A percentile compares a stretch with the other conserved stretches of the same genome.
phyloP scores from a whole-genome alignment of 2,329 filamentous ascomycete species.

The Fusarium zealandicum region DNA sequence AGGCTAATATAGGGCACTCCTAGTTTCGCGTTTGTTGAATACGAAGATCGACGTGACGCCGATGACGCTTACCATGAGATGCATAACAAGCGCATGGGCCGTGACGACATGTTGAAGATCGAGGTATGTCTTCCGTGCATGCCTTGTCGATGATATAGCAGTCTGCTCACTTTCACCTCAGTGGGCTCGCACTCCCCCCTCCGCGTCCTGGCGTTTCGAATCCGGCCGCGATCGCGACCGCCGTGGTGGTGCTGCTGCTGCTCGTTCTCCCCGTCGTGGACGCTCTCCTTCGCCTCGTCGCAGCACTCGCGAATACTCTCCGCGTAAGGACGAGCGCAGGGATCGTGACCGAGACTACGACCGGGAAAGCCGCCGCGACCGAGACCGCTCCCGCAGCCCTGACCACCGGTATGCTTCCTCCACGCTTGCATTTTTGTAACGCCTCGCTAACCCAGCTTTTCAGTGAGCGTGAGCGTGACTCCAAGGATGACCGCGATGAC shows the following conservation, averaged over 20 bases:
- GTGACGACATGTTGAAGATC: slow-evolving; percentile 96
- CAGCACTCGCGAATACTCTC: slow-evolving; percentile 80
- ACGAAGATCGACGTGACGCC: slow-evolving; percentile 96
- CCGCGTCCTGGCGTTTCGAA: slow-evolving; percentile 98
- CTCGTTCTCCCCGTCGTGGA: slow-evolving; percentile 70
- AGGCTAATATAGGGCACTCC: slow-evolving; percentile 16
- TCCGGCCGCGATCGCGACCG: slow-evolving; percentile 81
- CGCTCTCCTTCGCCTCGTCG: slow-evolving; percentile 82
- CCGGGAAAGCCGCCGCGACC: slow-evolving; percentile 76
- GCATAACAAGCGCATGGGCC: slow-evolving; percentile 98
- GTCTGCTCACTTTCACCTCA: slow-evolving; percentile 48
- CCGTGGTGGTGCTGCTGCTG: slow-evolving; percentile 59
- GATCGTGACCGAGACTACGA: slow-evolving; percentile 82
- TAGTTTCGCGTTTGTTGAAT: slow-evolving; percentile 97
- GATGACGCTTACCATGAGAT: slow-evolving; percentile 99
- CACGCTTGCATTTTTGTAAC: not conserved
- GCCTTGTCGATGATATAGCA: too few relatives aligned
- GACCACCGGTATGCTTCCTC: slow-evolving; percentile 60
- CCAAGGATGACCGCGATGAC: slow-evolving; percentile 73
- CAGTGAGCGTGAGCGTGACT: slow-evolving; percentile 63
- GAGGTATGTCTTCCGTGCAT: slow-evolving; percentile 71
- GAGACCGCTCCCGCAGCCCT: slow-evolving; percentile 78
- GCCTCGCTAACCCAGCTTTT: slow-evolving; percentile 17
- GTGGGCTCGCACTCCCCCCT: slow-evolving; percentile 98
- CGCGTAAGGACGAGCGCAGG: slow-evolving; percentile 85